Base-by-base conservation (phyloP, 139 green algal species). In the Chlamydomonas eustigma region DNA sequence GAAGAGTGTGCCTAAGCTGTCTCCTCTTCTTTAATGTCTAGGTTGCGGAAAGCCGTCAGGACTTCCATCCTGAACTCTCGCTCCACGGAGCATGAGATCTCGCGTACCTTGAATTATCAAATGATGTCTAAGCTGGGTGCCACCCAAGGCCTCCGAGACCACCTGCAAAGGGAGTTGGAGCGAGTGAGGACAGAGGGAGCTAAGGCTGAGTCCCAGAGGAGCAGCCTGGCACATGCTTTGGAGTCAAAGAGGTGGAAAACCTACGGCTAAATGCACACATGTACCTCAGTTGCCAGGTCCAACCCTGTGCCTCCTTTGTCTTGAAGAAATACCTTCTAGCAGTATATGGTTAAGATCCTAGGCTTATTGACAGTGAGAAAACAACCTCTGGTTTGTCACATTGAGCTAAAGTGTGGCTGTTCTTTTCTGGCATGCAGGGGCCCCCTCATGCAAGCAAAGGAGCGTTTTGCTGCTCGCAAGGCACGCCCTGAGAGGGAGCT, bases 21-120 rank as follows among this genome's bases (percentile, higher is more conserved):
- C n/a, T n/a, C n/a, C n/a, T n/a, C 44, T 18, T 12, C 63, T 70
- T 18, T 37, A 58, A 58, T 58, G 44, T 18, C 44, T 18, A 28
- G 74, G 44, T 32, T 81, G 50, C 69, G 76, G 36, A 82, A 82
- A 71, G 77, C 77, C 4, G 65, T 82, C 58, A 70, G 74, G 33
- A 74, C 79, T 58, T 73, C 77, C 33, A 76, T 86, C 39, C 37
- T 77, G 33, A 78, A 80, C 51, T 84, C 88, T 24, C 81, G 81
- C 33, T 18, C 71, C 6, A 70, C 50, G 1, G 81, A 86, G 81
- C 81, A 86, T 44, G 76, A 75, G 33, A 68, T 74, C 34, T 39
- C 76, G 1, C 51, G 64, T 31, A 39, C 34, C 3, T 76, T 85
- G 8, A 85, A 85, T 67, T 51, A 71, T 25, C 69, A 75, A 33